Evolutionary conservation across 345 rosid species (phyloP), one percentile per base, ranked within the genome.

Genomic region (Litchi chinensis): DNA sequence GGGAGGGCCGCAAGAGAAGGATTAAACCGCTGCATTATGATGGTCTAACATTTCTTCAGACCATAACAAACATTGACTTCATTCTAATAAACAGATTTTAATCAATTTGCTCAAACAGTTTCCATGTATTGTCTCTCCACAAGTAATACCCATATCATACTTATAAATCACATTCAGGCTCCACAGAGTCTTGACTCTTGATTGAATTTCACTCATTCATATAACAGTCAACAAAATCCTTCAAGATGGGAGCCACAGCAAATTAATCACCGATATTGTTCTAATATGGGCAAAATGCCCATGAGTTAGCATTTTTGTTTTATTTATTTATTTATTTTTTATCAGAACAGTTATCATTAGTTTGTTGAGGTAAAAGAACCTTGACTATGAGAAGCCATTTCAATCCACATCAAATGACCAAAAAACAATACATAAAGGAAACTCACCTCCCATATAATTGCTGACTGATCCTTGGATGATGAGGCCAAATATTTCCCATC

Each of bases 401-500:
- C n/a, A 54, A 54, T 16, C 43, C 62, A 54, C 22, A 40, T 21
- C 66, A 11, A 44, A 32, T 28, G 63, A 59, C 59, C 6, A 41
- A 39, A 22, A 69, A 65, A 21, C 66, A 50, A 57, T 44, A 44
- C 15, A 21, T 15, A 62, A 28, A 74, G 60, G 71, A 41, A 66
- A 4, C 43, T 50, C 87, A 91, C 95, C 93, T 90, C 93, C 95
- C 95, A 91, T 81, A 91, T 84, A 74, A 89, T 83, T 57, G 91
- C 88, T 2, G 85, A 83, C 39, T 74, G 86, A 84, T 91, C 95
- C 74, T 81, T 90, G 32, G 95, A 91, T 24, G 95, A 82, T 48
- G 95, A 91, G 60, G 93, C 95, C 73, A 91, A 81, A 83, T 88
- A 91, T 78, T 86, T 87, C 57, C 95, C 95, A 82, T 89, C 82